Conservation (phyloP, 1,284 basidiomycete species). For the Lentinula novae-zelandiae region DNA sequence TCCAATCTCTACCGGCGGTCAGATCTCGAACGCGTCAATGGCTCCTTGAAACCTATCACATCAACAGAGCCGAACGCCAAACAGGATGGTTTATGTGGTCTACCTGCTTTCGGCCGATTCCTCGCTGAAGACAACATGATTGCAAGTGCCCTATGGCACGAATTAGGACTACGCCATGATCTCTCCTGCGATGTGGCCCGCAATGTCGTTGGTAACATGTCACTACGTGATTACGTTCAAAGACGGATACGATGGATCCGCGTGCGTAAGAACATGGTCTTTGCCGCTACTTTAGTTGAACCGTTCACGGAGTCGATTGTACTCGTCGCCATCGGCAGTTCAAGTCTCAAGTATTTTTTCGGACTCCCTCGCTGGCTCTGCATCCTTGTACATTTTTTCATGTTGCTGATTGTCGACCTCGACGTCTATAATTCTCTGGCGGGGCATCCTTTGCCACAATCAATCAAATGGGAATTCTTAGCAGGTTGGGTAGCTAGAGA, state of each 20-base stretch:
- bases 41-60: constrained; percentile 46
- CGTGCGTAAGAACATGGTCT: constrained; percentile 89
- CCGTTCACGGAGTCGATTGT: constrained; percentile 87
- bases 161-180: constrained; percentile 81
- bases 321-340: constrained; percentile 59
- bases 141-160: constrained; percentile 85
- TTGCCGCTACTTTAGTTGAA: constrained; percentile 79
- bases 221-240: constrained; percentile 76
- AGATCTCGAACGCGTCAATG: constrained; percentile 74
- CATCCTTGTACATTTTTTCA: constrained; percentile 48
- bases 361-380: constrained; percentile 51
- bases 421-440: constrained; percentile 70
- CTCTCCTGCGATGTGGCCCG: constrained; percentile 85
- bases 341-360: constrained; percentile 53
- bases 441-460: constrained; percentile 56
- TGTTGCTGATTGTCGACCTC: constrained; percentile 70
- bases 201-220: constrained; percentile 87
- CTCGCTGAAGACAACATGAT: constrained; percentile 98
- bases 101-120: constrained; percentile 80
- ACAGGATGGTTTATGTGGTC: constrained; percentile 43
- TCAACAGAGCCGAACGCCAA: constrained; percentile 23
- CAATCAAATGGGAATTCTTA: constrained; percentile 58
- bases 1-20: constrained; percentile 92
- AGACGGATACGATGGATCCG: constrained; percentile 92
- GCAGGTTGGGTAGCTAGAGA: constrained; percentile 79